phyloP scores from a whole-genome alignment of 176 grass and related monocot species.

The Hordeum vulgare region MorexV3_pseudomolecules_assembly NC_058521.1:591513928-591514427 shows the following conservation, averaged over 20 bases:
- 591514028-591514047: conserved; percentile 37
- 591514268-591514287: conserved; percentile 74
- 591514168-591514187: conserved; percentile 97
- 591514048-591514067: background rate
- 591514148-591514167: conserved; percentile 92
- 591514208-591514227: conserved; percentile 69
- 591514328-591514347: conserved; percentile 98
- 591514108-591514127: conserved; percentile 18
- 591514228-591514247: conserved; percentile 92
- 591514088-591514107: background rate
- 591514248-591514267: conserved; percentile 82
- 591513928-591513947: conserved; percentile 96
- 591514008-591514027: conserved; percentile 61
- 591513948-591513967: conserved; percentile 43
- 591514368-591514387: conserved; percentile 90
- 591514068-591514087: background rate
- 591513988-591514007: conserved; percentile 51
- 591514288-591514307: conserved; percentile 96
- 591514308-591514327: conserved; percentile 89
- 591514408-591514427: background rate
- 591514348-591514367: conserved; percentile 99
- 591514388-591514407: background rate
- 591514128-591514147: conserved; percentile 86
- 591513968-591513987: conserved; percentile 20
- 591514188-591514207: conserved; percentile 71